Base-by-base conservation (phyloP, 805 yeast species). In the Wickerhamiella brachini region DNA sequence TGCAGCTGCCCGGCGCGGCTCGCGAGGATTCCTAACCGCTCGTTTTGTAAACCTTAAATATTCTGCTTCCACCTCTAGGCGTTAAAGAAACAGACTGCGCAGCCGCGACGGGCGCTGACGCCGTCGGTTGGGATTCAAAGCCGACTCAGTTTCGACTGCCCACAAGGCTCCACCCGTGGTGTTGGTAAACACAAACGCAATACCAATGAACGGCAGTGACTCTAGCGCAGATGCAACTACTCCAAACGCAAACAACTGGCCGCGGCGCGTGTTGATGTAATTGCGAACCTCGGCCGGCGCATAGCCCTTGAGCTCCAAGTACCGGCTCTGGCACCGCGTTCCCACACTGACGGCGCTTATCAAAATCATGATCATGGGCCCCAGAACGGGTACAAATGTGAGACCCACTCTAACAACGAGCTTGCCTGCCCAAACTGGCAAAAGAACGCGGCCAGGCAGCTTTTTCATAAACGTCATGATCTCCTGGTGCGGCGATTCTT, bases 261-360 rank as follows among this genome's bases (percentile, higher is more conserved):
- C 62, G 26, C 63, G 54, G 49, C 67, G 56, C 39, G 51, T 53
- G 13, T 51, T 44, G 2, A 62, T 56, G 41, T 58, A 66, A 34
- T 51, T 51, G 52, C 68, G 65, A 7, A 69, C 67, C 54, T 77
- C 76, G 13, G 70, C 63, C 12, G 65, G 62, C 51, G 68, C 66
- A 58, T 70, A 73, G 2, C 78, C 79, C 59, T 78, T 80, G 48
- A 81, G 69, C 38, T 71, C 71, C 57, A 76, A 80, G 61, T 80
- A 82, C 43, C 85, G 67, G 15, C 67, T 58, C 49, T 80, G 85
- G 37, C 76, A 71, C 44, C 68, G 66, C 50, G 70, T 66, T 0
- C 81, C 85, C 37, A 74, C 73, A 20, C 74, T 63, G 0, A 83
- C 77, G 0, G 85, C 80, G 50, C 73, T 75, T 5, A 78, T 51